A percentile compares a stretch with the other conserved stretches of the same genome.
Conservation (phyloP, 2,329 filamentous ascomycete genomes). For the Aspergillus clavatus region DNA sequence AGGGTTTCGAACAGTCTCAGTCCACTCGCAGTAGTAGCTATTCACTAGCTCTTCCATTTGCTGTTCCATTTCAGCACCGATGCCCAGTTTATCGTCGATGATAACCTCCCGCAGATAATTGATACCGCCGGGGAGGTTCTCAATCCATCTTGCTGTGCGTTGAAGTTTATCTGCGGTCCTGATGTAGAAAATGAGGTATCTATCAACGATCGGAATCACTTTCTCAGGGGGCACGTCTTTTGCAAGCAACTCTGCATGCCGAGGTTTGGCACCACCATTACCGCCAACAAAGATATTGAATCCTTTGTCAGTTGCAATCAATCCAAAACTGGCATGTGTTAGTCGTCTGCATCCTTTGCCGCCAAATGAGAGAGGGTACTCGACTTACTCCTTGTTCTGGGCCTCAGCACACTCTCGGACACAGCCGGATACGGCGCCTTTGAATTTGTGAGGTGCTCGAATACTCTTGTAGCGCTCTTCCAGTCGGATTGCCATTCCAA, state of each 20-base stretch:
- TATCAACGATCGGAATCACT: conserved; percentile 76
- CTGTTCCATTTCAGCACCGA: conserved; percentile 74
- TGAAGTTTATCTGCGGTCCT: conserved; percentile 87
- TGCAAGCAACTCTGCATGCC: conserved; percentile 75
- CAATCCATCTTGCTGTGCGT: conserved; percentile 82
- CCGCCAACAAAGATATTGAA: conserved; percentile 91
- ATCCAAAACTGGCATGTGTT: conserved; percentile 60
- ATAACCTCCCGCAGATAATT: conserved; percentile 77
- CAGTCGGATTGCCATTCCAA: conserved; percentile 80
- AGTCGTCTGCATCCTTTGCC: conserved; percentile 1
- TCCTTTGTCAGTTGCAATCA: conserved; percentile 87
- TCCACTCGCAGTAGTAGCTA: conserved; percentile 88
- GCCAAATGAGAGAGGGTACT: rapidly evolving
- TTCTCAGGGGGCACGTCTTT: conserved; percentile 81
- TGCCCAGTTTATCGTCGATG: conserved; percentile 78
- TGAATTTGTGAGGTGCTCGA: conserved; percentile 83
- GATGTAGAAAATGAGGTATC: conserved; percentile 91
- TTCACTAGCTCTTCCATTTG: conserved; percentile 85
- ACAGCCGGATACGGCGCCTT: conserved; percentile 83
- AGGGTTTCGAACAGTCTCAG: conserved; percentile 68
- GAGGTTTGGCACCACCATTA: conserved; percentile 81
- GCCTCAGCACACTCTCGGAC: conserved; percentile 92
- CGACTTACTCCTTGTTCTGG: conserved; percentile 75
- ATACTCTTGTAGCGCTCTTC: conserved; percentile 92
- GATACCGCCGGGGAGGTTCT: conserved; percentile 76